Base-by-base conservation (phyloP, 2,329 filamentous ascomycete genomes). In the Apiospora sp. region DNA sequence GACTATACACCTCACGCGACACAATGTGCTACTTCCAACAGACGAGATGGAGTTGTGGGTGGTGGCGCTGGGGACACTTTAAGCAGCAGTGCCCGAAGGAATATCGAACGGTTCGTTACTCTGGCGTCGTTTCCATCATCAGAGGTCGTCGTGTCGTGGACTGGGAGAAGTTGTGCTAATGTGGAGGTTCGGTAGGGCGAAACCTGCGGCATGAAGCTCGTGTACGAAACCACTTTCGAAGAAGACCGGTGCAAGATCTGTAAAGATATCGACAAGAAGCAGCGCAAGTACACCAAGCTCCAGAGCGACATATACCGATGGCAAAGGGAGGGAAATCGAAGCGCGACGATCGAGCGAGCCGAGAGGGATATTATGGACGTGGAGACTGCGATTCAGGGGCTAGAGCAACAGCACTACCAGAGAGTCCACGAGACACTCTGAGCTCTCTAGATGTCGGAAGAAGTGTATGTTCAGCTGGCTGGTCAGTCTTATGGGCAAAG, bases 1-100 rank as follows among this genome's bases (percentile, higher is more conserved):
- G 22, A 41, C 58, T 41, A 64, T 41, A 64, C 58, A 41, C 30
- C 58, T 41, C 41, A 30, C 30, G 67, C 67, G 16, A 24, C 64
- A 22, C 67, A n/a, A 98, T 98, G 96, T 98, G 96, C 87, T 98
- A 96, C 88, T 98, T 95, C 87, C 95, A 98, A 80, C 93, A 96
- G 84, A 94, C 92, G 82, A 89, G 91, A 78, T 98, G 93, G 89
- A 84, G 84, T 72, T 98, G 96, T 85, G 93, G 93, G 80, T 96
- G 94, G 88, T 98, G 93, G 92, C 94, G 95, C 84, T 98, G 95
- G 95, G 93, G 94, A 76, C 93, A 92, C 85, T 98, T 98, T 87
- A 92, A 93, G 76, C 90, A 95, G 83, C 95, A 97, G 82, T 98
- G 96, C 88, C 92, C 93, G 83, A 95, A 94, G 84, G 96, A 98